These are phyloP conservation scores for Erodium moschatum DNA, from an alignment of 441 rosid genomes.

Conservation along the genomic window DNA sequence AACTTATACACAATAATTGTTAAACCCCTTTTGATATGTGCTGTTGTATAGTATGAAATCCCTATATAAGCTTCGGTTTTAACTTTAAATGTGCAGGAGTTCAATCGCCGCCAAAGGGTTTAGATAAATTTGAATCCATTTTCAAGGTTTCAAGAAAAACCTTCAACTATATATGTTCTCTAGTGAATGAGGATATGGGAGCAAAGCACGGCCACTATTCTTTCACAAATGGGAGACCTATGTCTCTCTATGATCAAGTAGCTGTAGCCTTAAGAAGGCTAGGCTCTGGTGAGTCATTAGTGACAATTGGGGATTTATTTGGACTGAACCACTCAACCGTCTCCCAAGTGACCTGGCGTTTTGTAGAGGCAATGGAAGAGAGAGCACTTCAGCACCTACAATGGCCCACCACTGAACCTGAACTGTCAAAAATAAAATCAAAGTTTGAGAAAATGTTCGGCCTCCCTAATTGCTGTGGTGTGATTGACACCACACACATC, in stretches of 20 bases:
- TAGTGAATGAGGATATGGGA: constrained; percentile 41
- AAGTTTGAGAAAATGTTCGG: constrained; percentile 67
- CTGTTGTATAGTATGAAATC: background rate
- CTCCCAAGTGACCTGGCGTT: constrained; percentile 86
- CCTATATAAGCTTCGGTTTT: background rate
- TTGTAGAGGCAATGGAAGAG: constrained; percentile 86
- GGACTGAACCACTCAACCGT: constrained; percentile 80
- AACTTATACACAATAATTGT: background rate
- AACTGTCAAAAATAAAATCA: constrained; percentile 46
- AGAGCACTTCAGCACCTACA: constrained; percentile 58
- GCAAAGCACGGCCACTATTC: constrained; percentile 48
- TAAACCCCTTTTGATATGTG: background rate
- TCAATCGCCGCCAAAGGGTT: constrained; percentile 30
- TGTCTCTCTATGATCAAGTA: constrained; percentile 62
- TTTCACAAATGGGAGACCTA: constrained; percentile 45
- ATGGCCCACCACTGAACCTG: constrained; percentile 57
- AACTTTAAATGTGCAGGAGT: constrained; percentile 23
- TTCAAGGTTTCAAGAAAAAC: constrained; percentile 47
- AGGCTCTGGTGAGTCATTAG: constrained; percentile 72
- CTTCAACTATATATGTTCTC: constrained; percentile 50
- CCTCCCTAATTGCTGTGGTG: constrained; percentile 80
- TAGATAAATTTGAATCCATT: constrained; percentile 34
- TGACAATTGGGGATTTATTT: constrained; percentile 62
- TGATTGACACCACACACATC: constrained; percentile 63
- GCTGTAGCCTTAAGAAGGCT: constrained; percentile 86